Percentiles rank a stretch among this genome's conserved stretches.
These are phyloP conservation scores for Plantago ovata DNA, from an alignment of 257 asterid species.

Conservation along the genomic window DNA sequence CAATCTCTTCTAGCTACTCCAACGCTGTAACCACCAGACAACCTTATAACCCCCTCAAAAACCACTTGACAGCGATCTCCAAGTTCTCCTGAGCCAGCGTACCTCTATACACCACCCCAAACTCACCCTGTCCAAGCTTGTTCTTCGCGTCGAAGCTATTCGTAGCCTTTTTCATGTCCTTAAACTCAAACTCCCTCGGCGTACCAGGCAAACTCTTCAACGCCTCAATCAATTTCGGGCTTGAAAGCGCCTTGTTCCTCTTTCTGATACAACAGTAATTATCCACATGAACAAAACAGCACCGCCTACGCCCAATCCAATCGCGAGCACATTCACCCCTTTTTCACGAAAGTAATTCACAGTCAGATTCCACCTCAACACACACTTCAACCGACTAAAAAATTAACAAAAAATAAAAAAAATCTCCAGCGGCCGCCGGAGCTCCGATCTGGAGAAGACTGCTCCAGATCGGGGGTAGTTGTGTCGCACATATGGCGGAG, in stretches of 20 bases:
- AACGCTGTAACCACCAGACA: too few relatives aligned
- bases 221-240: constrained; percentile 51
- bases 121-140: constrained; percentile 89
- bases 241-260: constrained; percentile 28
- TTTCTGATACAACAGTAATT: constrained; percentile 25
- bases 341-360: constrained; percentile 37
- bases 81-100: constrained; percentile 41
- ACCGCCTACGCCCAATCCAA: constrained; percentile 49
- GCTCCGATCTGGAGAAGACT: too few relatives aligned
- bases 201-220: constrained; percentile 73
- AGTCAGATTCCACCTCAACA: constrained; percentile 76
- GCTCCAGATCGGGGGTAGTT: too few relatives aligned
- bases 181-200: constrained; percentile 66
- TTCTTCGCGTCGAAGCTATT: constrained; percentile 55
- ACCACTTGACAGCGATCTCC: constrained; percentile 83
- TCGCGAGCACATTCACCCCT: constrained; percentile 17
- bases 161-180: constrained; percentile 76
- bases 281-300: constrained; percentile 38
- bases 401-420: too few relatives aligned
- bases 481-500: too few relatives aligned
- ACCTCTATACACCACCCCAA: constrained; percentile 77
- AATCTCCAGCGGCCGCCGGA: too few relatives aligned
- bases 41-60: constrained; percentile 75
- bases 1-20: too few relatives aligned
- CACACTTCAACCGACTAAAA: constrained; percentile 72